Evolutionary conservation across 805 yeast species (phyloP), one percentile per base, ranked within the genome.

Genomic region (Metahyphopichia silvanorum): DNA sequence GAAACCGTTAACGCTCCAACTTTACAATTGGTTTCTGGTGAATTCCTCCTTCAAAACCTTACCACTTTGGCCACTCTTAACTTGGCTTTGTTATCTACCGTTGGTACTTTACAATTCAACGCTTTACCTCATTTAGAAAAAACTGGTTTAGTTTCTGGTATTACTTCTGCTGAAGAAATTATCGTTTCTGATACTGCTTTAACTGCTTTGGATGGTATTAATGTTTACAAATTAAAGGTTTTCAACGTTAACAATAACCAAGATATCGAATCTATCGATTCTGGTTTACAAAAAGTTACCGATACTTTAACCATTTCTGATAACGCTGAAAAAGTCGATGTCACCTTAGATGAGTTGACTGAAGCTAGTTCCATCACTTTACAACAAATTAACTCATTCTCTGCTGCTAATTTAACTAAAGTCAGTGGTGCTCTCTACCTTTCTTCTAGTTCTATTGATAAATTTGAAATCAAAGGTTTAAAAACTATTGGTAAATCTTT

Each of bases 231-330:
- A 55, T 55, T 69, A 57, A 53, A 64, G 55, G 58, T 56, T 32
- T 81, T 82, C 69, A 72, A 91, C 71, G 76, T 93, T 54, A 89
- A 88, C 88, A 93, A 93, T 83, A 93, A 93, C 79, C 69, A 62
- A 47, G 76, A 81, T 59, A 77, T 93, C 62, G 77, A 71, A 48
- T 62, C 86, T 39, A 76, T 84, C 49, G 75, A 82, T 57, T 79
- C 91, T 33, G 77, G 77, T 43, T 75, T 91, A 58, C 64, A 79
- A 62, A 65, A 83, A 39, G 93, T 88, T 43, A 76, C 91, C 41
- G 77, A 77, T 58, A 59, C 80, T 42, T 74, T 93, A 52, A 78
- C 82, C 51, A 79, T 93, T 57, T 79, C 96, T 44, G 84, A 74
- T 74, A 93, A 93, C 73, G 84, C 95, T 57, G 80, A 80, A 42